Conservation (phyloP, 257 asterid species). For the Verbena officinalis region DNA sequence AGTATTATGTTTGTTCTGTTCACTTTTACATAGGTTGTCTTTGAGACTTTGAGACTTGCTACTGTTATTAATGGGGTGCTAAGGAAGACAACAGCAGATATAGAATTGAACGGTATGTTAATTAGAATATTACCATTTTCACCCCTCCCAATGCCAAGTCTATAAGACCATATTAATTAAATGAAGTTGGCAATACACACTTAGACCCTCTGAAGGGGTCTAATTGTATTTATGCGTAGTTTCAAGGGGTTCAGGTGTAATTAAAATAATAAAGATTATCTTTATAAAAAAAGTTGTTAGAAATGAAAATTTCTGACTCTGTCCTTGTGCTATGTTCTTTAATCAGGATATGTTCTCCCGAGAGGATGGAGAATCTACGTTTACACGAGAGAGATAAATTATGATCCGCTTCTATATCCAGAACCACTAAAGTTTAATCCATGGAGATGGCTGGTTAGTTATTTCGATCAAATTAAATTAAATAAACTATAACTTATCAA, state of each 20-base stretch:
- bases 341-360: slow-evolving; percentile 61
- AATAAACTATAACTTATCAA: background rate
- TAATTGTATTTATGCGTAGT: too few species aligned
- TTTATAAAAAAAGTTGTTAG: too few species aligned
- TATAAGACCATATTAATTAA: too few species aligned
- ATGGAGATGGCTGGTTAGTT: slow-evolving; percentile 69
- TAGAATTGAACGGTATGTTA: slow-evolving; percentile 57
- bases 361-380: slow-evolving; percentile 85
- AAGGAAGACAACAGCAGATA: slow-evolving; percentile 66
- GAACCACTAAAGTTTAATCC: slow-evolving; percentile 78
- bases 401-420: slow-evolving; percentile 61
- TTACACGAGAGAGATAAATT: slow-evolving; percentile 78
- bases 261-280: too few species aligned
- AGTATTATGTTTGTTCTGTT: background rate
- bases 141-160: background rate
- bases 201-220: too few species aligned
- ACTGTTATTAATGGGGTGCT: slow-evolving; percentile 66
- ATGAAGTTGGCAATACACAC: too few species aligned
- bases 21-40: slow-evolving; percentile 44
- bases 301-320: too few species aligned
- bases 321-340: background rate
- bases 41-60: slow-evolving; percentile 69
- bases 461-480: slow-evolving; percentile 22
- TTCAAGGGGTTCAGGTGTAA: too few species aligned
- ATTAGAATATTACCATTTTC: background rate